Conservation (phyloP, 495 filamentous ascomycete species). For the Chaetomium tenue region DNA sequence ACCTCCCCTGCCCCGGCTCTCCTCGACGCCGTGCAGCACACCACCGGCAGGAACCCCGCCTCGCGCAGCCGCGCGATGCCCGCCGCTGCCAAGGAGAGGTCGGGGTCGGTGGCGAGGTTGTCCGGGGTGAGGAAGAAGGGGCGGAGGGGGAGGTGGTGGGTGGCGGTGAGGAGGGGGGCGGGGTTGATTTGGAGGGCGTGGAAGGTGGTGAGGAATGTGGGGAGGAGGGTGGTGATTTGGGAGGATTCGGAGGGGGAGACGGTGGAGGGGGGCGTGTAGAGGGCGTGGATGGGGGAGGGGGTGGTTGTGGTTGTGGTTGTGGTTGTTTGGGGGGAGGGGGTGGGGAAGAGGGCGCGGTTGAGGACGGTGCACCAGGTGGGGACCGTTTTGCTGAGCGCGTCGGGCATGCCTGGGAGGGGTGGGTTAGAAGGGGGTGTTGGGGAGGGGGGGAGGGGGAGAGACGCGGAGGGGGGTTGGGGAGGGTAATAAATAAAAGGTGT, state of each 20-base stretch:
- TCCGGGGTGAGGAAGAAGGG: slow-evolving; percentile 61
- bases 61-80: too few species aligned
- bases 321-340: slow-evolving; percentile 25
- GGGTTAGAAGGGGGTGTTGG: slow-evolving; percentile 4
- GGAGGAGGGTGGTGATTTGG: slow-evolving; percentile 70
- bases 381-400: slow-evolving; percentile 88
- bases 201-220: slow-evolving; percentile 64
- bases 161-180: slow-evolving; percentile 32
- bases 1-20: slow-evolving; percentile 53
- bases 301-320: not conserved
- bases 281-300: slow-evolving; percentile 39
- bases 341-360: slow-evolving; percentile 75
- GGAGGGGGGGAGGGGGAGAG: not conserved
- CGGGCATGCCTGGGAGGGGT: slow-evolving; percentile 66
- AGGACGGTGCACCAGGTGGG: slow-evolving; percentile 89
- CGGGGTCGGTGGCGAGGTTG: slow-evolving; percentile 27
- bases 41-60: slow-evolving; percentile 61
- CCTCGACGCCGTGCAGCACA: slow-evolving; percentile 79
- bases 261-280: slow-evolving; percentile 64
- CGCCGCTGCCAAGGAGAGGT: too few species aligned
- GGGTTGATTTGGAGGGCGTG: slow-evolving; percentile 41
- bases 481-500: too few species aligned
- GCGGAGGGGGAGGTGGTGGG: slow-evolving; percentile 56
- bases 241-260: slow-evolving; percentile 71
- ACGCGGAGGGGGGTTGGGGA: slow-evolving; percentile 16